Evolutionary conservation across 2,329 filamentous ascomycete species (phyloP), one percentile per base, ranked within the genome.

Genomic region (Daldinia eschscholtzii): DNA sequence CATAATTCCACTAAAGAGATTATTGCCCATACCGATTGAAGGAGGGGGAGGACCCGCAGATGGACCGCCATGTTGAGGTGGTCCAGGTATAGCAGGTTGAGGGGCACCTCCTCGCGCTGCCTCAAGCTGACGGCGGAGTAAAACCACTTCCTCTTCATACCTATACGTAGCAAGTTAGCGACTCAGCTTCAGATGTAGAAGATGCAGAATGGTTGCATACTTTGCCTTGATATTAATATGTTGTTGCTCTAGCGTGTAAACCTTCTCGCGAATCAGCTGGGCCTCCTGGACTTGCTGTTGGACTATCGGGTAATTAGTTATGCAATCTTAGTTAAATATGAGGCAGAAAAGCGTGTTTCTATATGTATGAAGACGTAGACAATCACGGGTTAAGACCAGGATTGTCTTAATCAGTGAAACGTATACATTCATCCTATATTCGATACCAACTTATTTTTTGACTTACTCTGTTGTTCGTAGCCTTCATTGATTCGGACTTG

Each of bases 1-100:
- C 93, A 99, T 98, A 78, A 98, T 97, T 64, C 93, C 94, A 74
- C 93, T 94, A 78, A 99, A 98, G 44, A 98, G 87, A 77, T 97
- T 96, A 79, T 92, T 95, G 28, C 95, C 94, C 77, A 97, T 92
- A 30, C 94, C 93, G 74, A 98, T 92, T 57, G 93, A 94, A 39
- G 96, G 95, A 68, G 92, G 92, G 70, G 93, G 92, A 81, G 96
- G 93, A 56, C 74, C 76, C 18, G 70, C 75, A 9, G 92, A 90
- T 64, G 93, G 92, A 48, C 91, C 93, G 66, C 88, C 88, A 72
- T 96, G 93, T 77, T 92, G 91, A 67, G 91, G 88, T 44, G 90
- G 90, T 15, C 89, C 91, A 70, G 87, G 87, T 77, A 93, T 89
- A 68, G 82, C 83, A 65, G 85, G 82, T 72, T 86, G 85, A 64